These are phyloP conservation scores for Haematococcus sp. DNA, from an alignment of 139 green algal genomes.

Conservation along the genomic window DNA sequence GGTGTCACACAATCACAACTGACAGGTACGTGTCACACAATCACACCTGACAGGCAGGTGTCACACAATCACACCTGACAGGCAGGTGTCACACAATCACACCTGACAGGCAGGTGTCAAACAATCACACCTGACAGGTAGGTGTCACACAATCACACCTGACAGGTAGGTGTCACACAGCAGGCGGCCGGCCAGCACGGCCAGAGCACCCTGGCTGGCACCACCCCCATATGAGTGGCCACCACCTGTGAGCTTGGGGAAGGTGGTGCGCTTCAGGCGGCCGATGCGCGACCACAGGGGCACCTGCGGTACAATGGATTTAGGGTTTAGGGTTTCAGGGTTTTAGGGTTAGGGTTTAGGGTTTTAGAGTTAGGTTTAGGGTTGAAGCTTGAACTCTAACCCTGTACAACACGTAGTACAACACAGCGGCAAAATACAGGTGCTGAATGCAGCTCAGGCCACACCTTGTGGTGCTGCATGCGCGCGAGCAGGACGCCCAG, in stretches of 20 bases:
- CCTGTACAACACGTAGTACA: too few relatives aligned
- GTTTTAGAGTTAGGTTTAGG: background rate
- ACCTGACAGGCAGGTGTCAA: too few relatives aligned
- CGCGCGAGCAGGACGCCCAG: constrained; percentile 89
- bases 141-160: constrained; percentile 65
- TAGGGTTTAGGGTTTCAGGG: background rate
- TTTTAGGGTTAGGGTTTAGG: background rate
- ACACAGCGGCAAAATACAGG: too few relatives aligned
- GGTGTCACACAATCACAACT: too few relatives aligned
- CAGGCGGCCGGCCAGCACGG: constrained; percentile 29
- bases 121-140: constrained; percentile 65
- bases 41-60: too few relatives aligned
- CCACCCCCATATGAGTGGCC: constrained; percentile 83
- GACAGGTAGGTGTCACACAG: constrained; percentile 96
- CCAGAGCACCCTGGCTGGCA: constrained; percentile 70
- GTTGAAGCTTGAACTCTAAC: too few relatives aligned
- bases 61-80: too few relatives aligned
- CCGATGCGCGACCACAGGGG: constrained; percentile 92
- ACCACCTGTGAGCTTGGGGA: constrained; percentile 82
- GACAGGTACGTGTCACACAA: too few relatives aligned
- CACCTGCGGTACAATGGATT: constrained; percentile 71
- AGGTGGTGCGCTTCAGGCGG: constrained; percentile 82
- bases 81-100: too few relatives aligned
- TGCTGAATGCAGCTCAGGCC: background rate
- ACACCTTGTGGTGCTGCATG: constrained; percentile 87